phyloP scores from a whole-genome alignment of 495 filamentous ascomycete species.

The Aspergillus avenaceus region DNA sequence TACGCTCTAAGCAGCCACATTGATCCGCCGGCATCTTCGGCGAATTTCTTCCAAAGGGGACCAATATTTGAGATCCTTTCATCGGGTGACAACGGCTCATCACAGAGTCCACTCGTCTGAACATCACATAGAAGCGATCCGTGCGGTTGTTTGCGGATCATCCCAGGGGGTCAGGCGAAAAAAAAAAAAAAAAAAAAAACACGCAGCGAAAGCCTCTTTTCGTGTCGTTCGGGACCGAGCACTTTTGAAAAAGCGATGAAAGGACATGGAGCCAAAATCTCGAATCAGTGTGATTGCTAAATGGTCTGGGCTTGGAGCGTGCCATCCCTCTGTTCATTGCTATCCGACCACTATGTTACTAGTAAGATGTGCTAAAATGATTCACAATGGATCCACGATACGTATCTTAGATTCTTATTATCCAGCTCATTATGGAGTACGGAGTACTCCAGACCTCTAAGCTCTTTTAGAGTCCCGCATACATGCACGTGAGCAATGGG shows the following conservation, averaged over 20 bases:
- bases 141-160: slow-evolving; percentile 13
- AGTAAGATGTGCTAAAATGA: neutral
- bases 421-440: neutral
- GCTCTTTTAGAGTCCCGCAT: neutral
- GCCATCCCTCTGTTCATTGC: neutral
- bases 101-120: slow-evolving; percentile 21
- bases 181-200: neutral
- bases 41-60: slow-evolving; percentile 8
- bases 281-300: neutral
- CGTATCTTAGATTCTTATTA: neutral
- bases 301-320: neutral
- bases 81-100: slow-evolving; percentile 24
- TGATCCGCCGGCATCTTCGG: neutral
- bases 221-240: neutral
- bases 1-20: neutral
- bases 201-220: neutral
- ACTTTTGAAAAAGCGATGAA: neutral
- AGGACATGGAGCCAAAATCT: too few species aligned
- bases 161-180: slow-evolving; percentile 10
- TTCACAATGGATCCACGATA: neutral
- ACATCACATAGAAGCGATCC: slow-evolving; percentile 21
- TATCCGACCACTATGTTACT: neutral
- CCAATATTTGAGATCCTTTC: slow-evolving; percentile 33
- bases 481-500: slow-evolving; percentile 8
- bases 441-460: neutral